phyloP scores from a whole-genome alignment of 1,284 basidiomycete species.

The Cutaneotrichosporon spelunceum region DNA sequence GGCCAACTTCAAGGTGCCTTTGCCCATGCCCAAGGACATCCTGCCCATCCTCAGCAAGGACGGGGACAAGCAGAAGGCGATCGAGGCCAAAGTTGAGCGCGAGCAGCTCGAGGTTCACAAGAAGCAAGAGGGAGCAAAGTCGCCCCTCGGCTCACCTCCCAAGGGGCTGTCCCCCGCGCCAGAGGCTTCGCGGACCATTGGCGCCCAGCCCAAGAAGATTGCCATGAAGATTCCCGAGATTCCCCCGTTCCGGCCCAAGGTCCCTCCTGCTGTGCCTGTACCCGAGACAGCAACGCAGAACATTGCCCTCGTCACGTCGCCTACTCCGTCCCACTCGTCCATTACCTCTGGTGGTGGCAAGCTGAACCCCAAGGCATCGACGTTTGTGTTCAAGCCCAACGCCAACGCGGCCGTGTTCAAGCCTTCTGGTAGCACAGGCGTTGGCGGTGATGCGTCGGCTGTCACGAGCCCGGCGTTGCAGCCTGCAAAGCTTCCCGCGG shows the following conservation, averaged over 20 bases:
- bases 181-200: slow-evolving; percentile 13
- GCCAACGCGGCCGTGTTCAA: slow-evolving; percentile 54
- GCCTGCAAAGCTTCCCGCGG: slow-evolving; percentile 5
- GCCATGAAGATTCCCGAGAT: slow-evolving; percentile 72
- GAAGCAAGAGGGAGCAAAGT: slow-evolving; percentile 51
- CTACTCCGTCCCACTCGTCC: slow-evolving; percentile 50
- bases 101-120: slow-evolving; percentile 60
- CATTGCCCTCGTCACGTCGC: slow-evolving; percentile 50
- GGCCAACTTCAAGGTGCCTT: slow-evolving; percentile 89
- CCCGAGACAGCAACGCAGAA: slow-evolving; percentile 41
- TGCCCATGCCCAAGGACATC: slow-evolving; percentile 89
- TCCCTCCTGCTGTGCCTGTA: slow-evolving; percentile 33
- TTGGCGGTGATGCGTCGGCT: slow-evolving; percentile 6
- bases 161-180: slow-evolving; percentile 36
- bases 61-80: slow-evolving; percentile 76
- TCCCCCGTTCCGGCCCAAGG: slow-evolving; percentile 70
- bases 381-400: slow-evolving; percentile 63
- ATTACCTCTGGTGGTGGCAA: slow-evolving; percentile 49
- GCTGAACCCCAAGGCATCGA: slow-evolving; percentile 72
- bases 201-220: slow-evolving; percentile 40
- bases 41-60: slow-evolving; percentile 89
- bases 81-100: slow-evolving; percentile 71
- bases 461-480: slow-evolving; percentile 10
- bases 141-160: slow-evolving; percentile 21
- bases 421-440: slow-evolving; percentile 11